These are phyloP conservation scores for Sphenostylis stenocarpa DNA, from an alignment of 306 rosid species.

Conservation along the genomic window DNA sequence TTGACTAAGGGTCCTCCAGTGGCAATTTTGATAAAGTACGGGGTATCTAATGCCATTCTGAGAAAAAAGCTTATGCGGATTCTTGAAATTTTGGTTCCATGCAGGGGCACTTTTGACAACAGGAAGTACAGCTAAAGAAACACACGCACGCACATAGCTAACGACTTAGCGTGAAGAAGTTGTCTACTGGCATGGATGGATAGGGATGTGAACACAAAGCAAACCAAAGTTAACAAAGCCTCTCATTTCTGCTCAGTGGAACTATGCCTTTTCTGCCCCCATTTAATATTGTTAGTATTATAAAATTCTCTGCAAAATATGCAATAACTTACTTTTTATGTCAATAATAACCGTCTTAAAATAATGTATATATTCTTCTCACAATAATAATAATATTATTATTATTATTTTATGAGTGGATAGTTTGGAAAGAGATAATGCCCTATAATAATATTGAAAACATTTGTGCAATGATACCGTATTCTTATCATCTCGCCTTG, in stretches of 20 bases:
- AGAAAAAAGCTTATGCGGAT: neutral
- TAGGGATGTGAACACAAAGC: constrained; percentile 62
- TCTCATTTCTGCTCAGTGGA: constrained; percentile 60
- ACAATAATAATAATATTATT: no score
- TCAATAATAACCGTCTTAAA: constrained; percentile 23
- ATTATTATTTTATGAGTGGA: constrained; percentile 47
- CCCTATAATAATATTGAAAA: constrained; percentile 32
- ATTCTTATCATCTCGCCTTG: constrained; percentile 37
- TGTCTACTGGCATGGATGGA: constrained; percentile 60
- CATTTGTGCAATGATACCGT: constrained; percentile 41
- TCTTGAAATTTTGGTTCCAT: constrained; percentile 36
- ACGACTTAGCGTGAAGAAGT: constrained; percentile 79
- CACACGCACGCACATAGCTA: constrained; percentile 42
- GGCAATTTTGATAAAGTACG: constrained; percentile 45
- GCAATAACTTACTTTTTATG: neutral
- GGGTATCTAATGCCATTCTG: constrained; percentile 58
- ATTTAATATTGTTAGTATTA: neutral
- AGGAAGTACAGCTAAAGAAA: constrained; percentile 42
- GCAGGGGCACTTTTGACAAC: constrained; percentile 55
- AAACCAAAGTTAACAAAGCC: constrained; percentile 47
- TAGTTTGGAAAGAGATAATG: constrained; percentile 61
- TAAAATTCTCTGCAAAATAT: neutral
- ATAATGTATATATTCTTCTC: constrained; percentile 18
- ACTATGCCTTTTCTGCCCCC: constrained; percentile 56
- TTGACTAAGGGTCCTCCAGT: constrained; percentile 44